A percentile compares a stretch with the other conserved stretches of the same genome.
These are phyloP conservation scores for Claviceps quebecensis DNA, from an alignment of 2,329 filamentous ascomycete genomes.

Conservation along the genomic window DNA sequence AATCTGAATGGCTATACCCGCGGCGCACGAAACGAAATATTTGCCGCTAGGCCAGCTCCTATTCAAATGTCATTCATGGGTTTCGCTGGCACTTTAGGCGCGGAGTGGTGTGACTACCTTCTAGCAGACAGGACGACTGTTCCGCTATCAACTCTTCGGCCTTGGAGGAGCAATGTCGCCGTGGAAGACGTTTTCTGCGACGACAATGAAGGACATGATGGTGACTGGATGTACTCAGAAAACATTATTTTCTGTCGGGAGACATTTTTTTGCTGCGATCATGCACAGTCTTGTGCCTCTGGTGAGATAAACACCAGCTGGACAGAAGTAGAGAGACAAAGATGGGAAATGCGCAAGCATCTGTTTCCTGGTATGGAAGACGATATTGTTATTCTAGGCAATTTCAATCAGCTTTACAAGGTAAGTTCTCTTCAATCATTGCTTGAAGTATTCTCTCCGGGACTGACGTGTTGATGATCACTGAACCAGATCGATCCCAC, in stretches of 20 bases:
- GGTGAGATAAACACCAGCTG: slow-evolving; percentile 56
- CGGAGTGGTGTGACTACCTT: slow-evolving; percentile 97
- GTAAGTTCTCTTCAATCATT: slow-evolving; percentile 31
- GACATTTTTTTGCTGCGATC: slow-evolving; percentile 97
- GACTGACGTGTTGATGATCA: background rate
- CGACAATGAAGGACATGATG: slow-evolving; percentile 53
- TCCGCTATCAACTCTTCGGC: slow-evolving; percentile 66
- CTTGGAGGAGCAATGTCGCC: slow-evolving; percentile 60
- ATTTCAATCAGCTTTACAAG: slow-evolving; percentile 99
- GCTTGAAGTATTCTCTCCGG: background rate
- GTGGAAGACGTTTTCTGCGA: slow-evolving; percentile 55
- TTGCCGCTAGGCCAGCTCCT: slow-evolving; percentile 83
- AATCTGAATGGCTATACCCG: slow-evolving; percentile 98
- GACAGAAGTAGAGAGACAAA: slow-evolving; percentile 65
- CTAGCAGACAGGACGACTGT: slow-evolving; percentile 82
- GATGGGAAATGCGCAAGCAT: slow-evolving; percentile 89
- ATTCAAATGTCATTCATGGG: slow-evolving; percentile 99
- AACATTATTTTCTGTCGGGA: slow-evolving; percentile 91
- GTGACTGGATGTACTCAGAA: slow-evolving; percentile 89
- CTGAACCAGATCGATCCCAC: slow-evolving; percentile 74
- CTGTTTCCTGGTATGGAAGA: slow-evolving; percentile 74
- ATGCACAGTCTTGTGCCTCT: slow-evolving; percentile 75
- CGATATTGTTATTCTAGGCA: slow-evolving; percentile 80
- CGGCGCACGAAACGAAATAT: slow-evolving; percentile 93
- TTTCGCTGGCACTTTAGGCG: slow-evolving; percentile 87